phyloP scores from a whole-genome alignment of 306 rosid genomes.

The Cucurbita moschata region DNA sequence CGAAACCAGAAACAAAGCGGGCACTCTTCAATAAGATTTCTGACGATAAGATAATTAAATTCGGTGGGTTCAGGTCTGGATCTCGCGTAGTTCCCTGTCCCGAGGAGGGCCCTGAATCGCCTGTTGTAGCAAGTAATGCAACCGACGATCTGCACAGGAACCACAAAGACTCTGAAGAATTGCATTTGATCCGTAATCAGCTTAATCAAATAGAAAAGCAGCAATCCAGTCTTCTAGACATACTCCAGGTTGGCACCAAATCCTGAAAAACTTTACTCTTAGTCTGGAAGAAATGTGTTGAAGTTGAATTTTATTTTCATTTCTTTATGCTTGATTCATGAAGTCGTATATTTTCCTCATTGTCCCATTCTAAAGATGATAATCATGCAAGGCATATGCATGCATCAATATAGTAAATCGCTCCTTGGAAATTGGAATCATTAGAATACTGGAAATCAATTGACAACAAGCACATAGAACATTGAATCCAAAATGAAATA shows the following conservation, averaged over 20 bases:
- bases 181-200: conserved; percentile 64
- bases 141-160: conserved; percentile 31
- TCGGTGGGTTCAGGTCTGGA: conserved; percentile 46
- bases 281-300: not conserved
- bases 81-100: conserved; percentile 79
- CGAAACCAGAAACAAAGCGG: conserved; percentile 40
- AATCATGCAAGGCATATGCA: not conserved
- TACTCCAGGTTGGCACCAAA: conserved; percentile 62
- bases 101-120: conserved; percentile 40
- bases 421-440: not conserved
- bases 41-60: conserved; percentile 35
- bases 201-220: conserved; percentile 84
- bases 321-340: not conserved
- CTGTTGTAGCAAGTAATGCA: conserved; percentile 24
- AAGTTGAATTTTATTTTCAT: not conserved
- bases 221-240: conserved; percentile 77
- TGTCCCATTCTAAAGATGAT: not conserved
- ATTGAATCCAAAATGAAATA: not conserved
- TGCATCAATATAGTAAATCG: not conserved
- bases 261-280: not conserved
- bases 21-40: conserved; percentile 34
- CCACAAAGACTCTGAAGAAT: conserved; percentile 53
- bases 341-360: not conserved
- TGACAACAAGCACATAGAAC: not conserved
- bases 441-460: not conserved